phyloP scores from a whole-genome alignment of 1,284 basidiomycete species.

The Rhodotorula sp. region DNA sequence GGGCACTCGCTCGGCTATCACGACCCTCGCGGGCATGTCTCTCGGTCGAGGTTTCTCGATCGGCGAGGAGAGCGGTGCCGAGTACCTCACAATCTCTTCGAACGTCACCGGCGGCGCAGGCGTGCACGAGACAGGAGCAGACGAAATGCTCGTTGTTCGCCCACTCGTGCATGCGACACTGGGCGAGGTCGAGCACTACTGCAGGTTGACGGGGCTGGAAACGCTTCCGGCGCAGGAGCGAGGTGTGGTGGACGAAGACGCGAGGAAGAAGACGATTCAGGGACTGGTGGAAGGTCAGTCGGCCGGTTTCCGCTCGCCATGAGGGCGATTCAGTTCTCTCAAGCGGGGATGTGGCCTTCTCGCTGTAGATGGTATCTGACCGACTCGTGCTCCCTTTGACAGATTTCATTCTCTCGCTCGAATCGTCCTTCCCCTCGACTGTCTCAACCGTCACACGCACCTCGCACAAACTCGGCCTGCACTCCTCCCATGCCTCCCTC shows the following conservation, averaged over 20 bases:
- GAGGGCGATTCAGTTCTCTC: background rate
- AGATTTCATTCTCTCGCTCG: conserved; percentile 38
- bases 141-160: conserved; percentile 17
- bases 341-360: too few relatives aligned
- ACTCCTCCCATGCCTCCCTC: conserved; percentile 8
- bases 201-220: background rate
- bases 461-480: conserved; percentile 38
- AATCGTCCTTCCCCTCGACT: conserved; percentile 38
- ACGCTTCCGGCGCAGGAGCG: background rate
- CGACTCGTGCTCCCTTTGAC: background rate
- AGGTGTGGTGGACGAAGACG: conserved; percentile 5
- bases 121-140: background rate
- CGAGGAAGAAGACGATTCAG: conserved; percentile 25
- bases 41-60: conserved; percentile 21
- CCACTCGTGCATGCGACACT: conserved; percentile 6
- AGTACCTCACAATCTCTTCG: background rate
- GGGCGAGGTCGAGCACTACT: conserved; percentile 24
- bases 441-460: conserved; percentile 40
- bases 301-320: background rate
- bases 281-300: conserved; percentile 25
- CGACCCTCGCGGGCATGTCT: conserved; percentile 22
- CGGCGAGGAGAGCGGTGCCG: conserved; percentile 33
- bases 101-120: too few relatives aligned
- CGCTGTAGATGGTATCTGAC: too few relatives aligned
- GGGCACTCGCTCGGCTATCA: conserved; percentile 27